phyloP scores from a whole-genome alignment of 106 monocot genomes.

The Hemerocallis citrina region DNA sequence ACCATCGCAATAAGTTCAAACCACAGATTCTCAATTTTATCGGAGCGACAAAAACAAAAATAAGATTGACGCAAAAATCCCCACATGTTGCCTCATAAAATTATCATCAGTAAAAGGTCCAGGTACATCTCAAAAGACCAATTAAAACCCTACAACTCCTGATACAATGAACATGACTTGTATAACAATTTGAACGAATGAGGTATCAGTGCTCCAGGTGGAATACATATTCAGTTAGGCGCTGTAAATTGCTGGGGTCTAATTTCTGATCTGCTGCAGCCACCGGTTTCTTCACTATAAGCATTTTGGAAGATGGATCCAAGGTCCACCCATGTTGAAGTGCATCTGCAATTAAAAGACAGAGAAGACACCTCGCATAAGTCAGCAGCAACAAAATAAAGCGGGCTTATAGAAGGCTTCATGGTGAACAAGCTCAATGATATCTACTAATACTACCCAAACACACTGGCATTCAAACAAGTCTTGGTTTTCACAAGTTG shows the following conservation, averaged over 20 bases:
- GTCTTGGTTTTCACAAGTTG: too few relatives aligned
- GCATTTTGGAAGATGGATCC: conserved; percentile 58
- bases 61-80: too few relatives aligned
- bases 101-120: neutral
- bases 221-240: conserved; percentile 93
- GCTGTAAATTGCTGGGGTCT: conserved; percentile 72
- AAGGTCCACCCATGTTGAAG: conserved; percentile 68
- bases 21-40: too few relatives aligned
- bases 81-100: too few relatives aligned
- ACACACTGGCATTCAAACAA: too few relatives aligned
- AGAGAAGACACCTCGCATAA: neutral
- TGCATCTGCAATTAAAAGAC: conserved; percentile 37
- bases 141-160: neutral
- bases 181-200: conserved; percentile 2
- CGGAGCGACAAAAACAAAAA: too few relatives aligned
- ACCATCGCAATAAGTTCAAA: too few relatives aligned
- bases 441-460: too few relatives aligned
- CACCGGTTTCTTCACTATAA: conserved; percentile 50
- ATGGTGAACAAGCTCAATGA: neutral
- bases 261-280: conserved; percentile 50
- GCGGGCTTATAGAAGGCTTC: neutral
- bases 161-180: too few relatives aligned
- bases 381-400: conserved; percentile 4
- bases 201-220: conserved; percentile 79
- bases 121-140: neutral